These are phyloP conservation scores for Claviceps paspali DNA, from an alignment of 2,329 filamentous ascomycete genomes.

Conservation along the genomic window DNA sequence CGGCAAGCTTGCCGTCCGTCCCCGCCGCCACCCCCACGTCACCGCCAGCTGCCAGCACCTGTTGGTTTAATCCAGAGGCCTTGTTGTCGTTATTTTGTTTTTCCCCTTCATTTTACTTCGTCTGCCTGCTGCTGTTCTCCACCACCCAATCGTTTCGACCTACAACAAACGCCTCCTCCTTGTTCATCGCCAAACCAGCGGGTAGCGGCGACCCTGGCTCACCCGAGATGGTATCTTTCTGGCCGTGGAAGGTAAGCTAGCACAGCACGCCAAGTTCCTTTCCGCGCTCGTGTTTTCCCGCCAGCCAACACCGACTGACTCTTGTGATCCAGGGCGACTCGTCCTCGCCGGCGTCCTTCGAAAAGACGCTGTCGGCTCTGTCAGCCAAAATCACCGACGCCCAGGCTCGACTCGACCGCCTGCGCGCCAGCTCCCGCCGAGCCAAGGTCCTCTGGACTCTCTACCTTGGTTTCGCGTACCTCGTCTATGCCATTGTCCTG, in stretches of 20 bases:
- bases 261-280: no score
- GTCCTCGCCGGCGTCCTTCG: constrained; percentile 78
- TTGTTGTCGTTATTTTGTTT: no score
- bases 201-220: neutral
- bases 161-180: neutral
- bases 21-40: no score
- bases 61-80: no score
- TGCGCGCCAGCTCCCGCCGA: constrained; percentile 58
- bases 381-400: constrained; percentile 68
- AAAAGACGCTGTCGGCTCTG: constrained; percentile 73
- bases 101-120: no score
- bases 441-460: constrained; percentile 77
- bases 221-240: constrained; percentile 9
- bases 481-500: constrained; percentile 70
- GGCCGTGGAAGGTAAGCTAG: constrained; percentile 10
- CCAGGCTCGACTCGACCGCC: constrained; percentile 56
- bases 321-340: constrained; percentile 66
- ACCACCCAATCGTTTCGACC: no score
- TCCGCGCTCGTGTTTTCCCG: no score
- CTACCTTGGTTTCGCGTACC: constrained; percentile 80
- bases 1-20: no score
- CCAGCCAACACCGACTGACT: no score
- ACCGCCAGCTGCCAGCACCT: no score
- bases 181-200: neutral
- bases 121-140: no score